Base-by-base conservation (phyloP, 192 early-diverging fungal species). In the Coemansia sp. region DNA sequence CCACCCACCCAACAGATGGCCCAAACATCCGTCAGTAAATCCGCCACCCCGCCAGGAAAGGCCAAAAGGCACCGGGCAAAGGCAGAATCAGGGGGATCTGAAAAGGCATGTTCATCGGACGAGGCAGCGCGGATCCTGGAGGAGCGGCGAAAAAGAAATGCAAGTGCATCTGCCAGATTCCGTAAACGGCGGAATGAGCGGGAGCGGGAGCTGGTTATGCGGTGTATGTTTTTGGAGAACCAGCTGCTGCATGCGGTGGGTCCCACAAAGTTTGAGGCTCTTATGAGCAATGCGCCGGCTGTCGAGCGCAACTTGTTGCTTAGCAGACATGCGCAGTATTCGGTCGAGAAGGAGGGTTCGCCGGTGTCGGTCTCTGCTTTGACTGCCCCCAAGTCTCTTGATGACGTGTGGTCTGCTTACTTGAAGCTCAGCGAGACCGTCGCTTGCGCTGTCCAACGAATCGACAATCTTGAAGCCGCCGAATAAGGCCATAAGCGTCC, bases 181-280 rank as follows among this genome's bases (percentile, higher is more conserved):
- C 76, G 85, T 40, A 82, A 83, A 46, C 83, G 85, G 2, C 77
- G 85, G 53, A 86, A 86, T 47, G 79, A 83, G 52, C 76, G 83
- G 11, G 85, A 84, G 58, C 64, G 77, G 28, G 85, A 83, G 34
- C 72, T 83, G 55, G 66, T 74, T 15, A 65, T 79, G 12, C 69
- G 79, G 56, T 86, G 82, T 48, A 32, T 76, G 56, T 69, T 65
- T 11, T 58, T 86, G 10, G 83, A 86, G 49, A 62, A 69, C 30
- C 53, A 60, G 12, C 48, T 76, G 42, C 40, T 60, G 41, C 57
- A 69, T 53, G 28, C 52, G 11, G 15, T 76, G 12, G 62, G 72
- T 0, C 4, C 52, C 7, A 23, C 38, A 3, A 44, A 39, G 6
- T 76, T 76, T 17, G 72, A 76, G 2, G 45, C 60, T 18, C 17